Evolutionary conservation across 1,284 basidiomycete species (phyloP), one percentile per base, ranked within the genome.

Genomic region (Pseudozyma pruni): DNA sequence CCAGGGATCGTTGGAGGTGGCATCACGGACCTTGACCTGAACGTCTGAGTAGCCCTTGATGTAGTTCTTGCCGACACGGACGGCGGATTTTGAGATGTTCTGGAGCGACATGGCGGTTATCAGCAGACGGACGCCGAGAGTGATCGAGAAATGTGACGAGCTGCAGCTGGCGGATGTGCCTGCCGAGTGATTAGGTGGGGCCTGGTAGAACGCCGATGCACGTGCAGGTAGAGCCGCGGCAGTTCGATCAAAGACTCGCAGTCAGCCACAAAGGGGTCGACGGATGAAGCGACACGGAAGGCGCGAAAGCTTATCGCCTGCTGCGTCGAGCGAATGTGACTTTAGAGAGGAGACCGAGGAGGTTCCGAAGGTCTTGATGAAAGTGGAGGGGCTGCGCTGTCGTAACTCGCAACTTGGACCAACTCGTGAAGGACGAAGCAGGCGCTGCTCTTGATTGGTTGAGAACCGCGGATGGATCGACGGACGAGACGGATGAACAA

Each of bases 1-100:
- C 95, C 95, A 98, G 7, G 96, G 92, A 83, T 99, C 95, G 85
- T 99, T 98, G n/a, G 92, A 94, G n/a, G 96, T 99, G 23, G 95
- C 93, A 86, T 97, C 94, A 61, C 95, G 89, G 60, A 97, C 93
- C 84, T 98, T 98, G 48, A 93, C 89, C 84, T 97, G 91, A 0
- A 90, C 90, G 34, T 77, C 74, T 14, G 75, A 73, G 52, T 81
- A 81, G 29, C 79, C 79, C 53, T 81, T 82, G 61, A 80, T 67
- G 58, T 81, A 82, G 64, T 82, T 82, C 54, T 82, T 82, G 53
- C 79, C 79, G 11, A 80, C 76, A 25, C 80, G 74, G 11, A 82
- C 67, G 45, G 78, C 79, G 19, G 75, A 76, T 54, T 81, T 82
- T 31, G 73, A 74, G 54, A 78, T 74, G 60, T 81, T 80, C 39